A percentile compares a stretch with the other conserved stretches of the same genome.
Conservation (phyloP, 2,329 filamentous ascomycete genomes). For the Rasamsonia emersonii region DNA sequence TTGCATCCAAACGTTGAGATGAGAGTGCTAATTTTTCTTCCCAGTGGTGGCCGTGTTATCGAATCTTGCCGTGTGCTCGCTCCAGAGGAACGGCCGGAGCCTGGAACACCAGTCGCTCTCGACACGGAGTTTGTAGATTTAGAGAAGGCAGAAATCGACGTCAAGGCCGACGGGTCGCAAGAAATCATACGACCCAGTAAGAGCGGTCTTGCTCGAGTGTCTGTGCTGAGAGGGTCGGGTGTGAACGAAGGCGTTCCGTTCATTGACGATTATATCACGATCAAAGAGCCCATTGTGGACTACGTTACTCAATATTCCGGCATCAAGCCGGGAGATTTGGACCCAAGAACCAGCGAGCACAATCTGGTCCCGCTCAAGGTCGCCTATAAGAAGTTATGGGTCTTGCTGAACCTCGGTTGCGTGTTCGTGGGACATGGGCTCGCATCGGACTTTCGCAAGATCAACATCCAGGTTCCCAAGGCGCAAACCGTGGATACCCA, state of each 20-base stretch:
- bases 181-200: conserved; percentile 88
- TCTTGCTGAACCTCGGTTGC: conserved; percentile 87
- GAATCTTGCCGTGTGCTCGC: conserved; percentile 31
- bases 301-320: conserved; percentile 93
- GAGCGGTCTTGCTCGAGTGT: conserved; percentile 85
- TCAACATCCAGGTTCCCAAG: conserved; percentile 92
- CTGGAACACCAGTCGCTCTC: conserved; percentile 71
- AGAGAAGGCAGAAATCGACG: conserved; percentile 87
- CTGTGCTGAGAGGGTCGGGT: conserved; percentile 72
- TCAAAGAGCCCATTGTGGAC: conserved; percentile 85
- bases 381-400: conserved; percentile 97
- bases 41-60: conserved; percentile 27
- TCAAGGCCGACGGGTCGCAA: conserved; percentile 86
- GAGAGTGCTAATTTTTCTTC: conserved; percentile 5
- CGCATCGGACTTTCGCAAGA: conserved; percentile 92
- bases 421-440: conserved; percentile 90
- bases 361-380: conserved; percentile 80
- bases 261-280: conserved; percentile 94
- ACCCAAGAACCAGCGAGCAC: conserved; percentile 67
- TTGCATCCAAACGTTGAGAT: background rate
- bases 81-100: conserved; percentile 56
- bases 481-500: conserved; percentile 90
- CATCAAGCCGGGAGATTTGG: conserved; percentile 76
- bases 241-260: conserved; percentile 74
- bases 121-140: conserved; percentile 96